Base-by-base conservation (phyloP, 352 stramenopile genomes). In the Globisporangium cystogenes region DNA sequence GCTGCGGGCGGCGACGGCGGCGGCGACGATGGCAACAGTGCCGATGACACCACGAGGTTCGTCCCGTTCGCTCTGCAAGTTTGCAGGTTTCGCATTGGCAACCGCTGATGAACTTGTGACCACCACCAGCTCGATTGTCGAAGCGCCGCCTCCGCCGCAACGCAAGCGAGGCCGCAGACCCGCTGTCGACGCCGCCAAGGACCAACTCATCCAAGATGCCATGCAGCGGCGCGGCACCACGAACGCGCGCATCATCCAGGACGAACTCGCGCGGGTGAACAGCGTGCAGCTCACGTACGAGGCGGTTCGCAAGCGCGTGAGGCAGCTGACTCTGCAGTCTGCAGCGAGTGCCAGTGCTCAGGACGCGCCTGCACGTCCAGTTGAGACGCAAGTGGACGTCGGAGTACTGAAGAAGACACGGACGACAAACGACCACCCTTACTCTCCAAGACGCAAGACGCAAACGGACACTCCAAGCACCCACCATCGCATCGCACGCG, bases 251-350 rank as follows among this genome's bases (percentile, higher is more conserved):
- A 50, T 62, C 24, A 56, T 69, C 27, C 64, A 64, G 50, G 61
- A 72, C n/a, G 37, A 61, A 36, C 51, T 72, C 21, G 61, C 45
- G 18, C 42, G 36, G 24, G 46, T 39, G 11, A 54, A 68, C 46
- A 68, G 51, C 16, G 37, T 61, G 23, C 51, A 43, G n/a, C 37
- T 73, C 24, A 58, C 58, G 29, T 67, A 70, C 46, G 65, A 74
- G 41, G 55, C 64, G 29, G 44, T 76, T 8, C 48, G 57, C 7
- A 53, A 47, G 23, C 57, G 48, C 3, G 51, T 68, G 31, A 69
- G 66, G 43, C 43, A 61, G 46, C 43, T 72, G 33, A 24, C 37
- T 24, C 37, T 53, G 35, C 44, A 53, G 44, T 41, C n/a, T n/a
- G n/a, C 16, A 1, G 12, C 4, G 14, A 29, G 5, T 31, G 33